A percentile compares a stretch with the other conserved stretches of the same genome.
Conservation (phyloP, 2,329 filamentous ascomycete genomes). For the Exophiala spinifera region DNA sequence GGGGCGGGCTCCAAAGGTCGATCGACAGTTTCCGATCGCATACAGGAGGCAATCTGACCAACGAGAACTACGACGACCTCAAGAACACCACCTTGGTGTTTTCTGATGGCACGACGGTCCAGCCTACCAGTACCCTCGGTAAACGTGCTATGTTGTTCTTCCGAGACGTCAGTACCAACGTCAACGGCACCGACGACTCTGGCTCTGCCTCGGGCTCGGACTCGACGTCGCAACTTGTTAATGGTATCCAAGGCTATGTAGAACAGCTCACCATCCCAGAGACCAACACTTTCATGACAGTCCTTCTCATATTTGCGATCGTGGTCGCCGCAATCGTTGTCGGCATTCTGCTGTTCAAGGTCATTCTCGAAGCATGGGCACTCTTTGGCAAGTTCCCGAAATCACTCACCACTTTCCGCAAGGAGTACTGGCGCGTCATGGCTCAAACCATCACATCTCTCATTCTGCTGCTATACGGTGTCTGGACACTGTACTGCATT, state of each 20-base stretch:
- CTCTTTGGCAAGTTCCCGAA: conserved; percentile 84
- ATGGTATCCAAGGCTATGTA: conserved; percentile 77
- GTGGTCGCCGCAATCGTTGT: conserved; percentile 80
- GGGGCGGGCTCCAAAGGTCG: conserved; percentile 71
- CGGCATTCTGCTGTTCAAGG: conserved; percentile 83
- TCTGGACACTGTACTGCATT: conserved; percentile 94
- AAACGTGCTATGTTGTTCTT: conserved; percentile 60
- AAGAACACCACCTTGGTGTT: conserved; percentile 73
- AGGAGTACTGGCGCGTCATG: conserved; percentile 94
- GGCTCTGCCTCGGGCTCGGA: conserved; percentile 19
- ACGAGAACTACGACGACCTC: conserved; percentile 72
- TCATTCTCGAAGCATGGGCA: conserved; percentile 86
- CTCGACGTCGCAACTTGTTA: conserved; percentile 54
- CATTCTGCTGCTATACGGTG: conserved; percentile 85
- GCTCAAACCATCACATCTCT: conserved; percentile 84
- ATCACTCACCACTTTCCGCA: conserved; percentile 76
- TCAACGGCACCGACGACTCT: conserved; percentile 32
- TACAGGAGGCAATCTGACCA: conserved; percentile 83
- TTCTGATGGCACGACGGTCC: conserved; percentile 56
- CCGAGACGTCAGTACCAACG: conserved; percentile 47
- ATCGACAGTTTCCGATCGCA: conserved; percentile 79
- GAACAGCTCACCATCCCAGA: conserved; percentile 80
- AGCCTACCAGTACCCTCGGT: conserved; percentile 39
- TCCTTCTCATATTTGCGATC: conserved; percentile 83
- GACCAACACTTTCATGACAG: conserved; percentile 93